These are phyloP conservation scores for Cardamine occulta DNA, from an alignment of 345 rosid genomes.

Conservation along the genomic window DNA sequence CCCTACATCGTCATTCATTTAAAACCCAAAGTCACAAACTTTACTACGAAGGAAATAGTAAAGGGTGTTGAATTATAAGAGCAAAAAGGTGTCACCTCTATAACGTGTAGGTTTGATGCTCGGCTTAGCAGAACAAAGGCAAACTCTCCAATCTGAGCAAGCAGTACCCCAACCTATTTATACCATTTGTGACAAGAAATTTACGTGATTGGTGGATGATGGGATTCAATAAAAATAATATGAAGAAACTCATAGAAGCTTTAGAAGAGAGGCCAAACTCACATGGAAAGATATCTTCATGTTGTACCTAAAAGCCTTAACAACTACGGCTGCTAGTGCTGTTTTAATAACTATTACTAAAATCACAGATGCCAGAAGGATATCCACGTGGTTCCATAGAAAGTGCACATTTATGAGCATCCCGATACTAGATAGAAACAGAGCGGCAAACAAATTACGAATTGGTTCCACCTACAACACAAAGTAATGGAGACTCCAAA, in stretches of 20 bases:
- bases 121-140: slow-evolving; percentile 95
- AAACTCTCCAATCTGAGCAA: slow-evolving; percentile 99
- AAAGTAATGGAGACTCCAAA: slow-evolving; percentile 22
- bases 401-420: slow-evolving; percentile 97
- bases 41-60: background rate
- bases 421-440: slow-evolving; percentile 95
- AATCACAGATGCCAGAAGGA: slow-evolving; percentile 93
- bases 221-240: background rate
- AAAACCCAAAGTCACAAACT: slow-evolving; percentile 3
- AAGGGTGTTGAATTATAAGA: background rate
- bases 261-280: slow-evolving; percentile 46
- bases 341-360: slow-evolving; percentile 91
- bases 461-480: slow-evolving; percentile 89
- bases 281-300: slow-evolving; percentile 85
- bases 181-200: slow-evolving; percentile 5
- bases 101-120: slow-evolving; percentile 91
- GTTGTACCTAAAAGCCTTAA: slow-evolving; percentile 83
- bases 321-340: slow-evolving; percentile 66
- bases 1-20: slow-evolving; percentile 56
- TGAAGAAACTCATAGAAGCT: slow-evolving; percentile 9
- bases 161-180: slow-evolving; percentile 80
- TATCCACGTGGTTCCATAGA: slow-evolving; percentile 99
- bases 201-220: background rate
- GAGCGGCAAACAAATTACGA: slow-evolving; percentile 94
- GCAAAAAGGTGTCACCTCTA: slow-evolving; percentile 61